Conservation (phyloP, 306 rosid species). For the Crotalaria pallida region DNA sequence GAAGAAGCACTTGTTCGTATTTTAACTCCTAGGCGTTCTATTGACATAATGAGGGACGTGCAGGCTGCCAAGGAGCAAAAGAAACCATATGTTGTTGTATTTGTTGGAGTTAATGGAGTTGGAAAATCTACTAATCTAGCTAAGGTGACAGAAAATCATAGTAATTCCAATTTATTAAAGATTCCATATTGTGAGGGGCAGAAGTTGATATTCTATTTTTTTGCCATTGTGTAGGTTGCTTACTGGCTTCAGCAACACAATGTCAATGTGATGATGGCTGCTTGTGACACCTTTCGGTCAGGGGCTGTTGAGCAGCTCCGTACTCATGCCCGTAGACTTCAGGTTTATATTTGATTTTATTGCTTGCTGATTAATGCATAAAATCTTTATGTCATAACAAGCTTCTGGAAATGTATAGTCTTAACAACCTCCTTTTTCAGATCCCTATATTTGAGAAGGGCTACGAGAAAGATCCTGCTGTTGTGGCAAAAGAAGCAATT, state of each 20-base stretch:
- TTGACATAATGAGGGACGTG: constrained; percentile 78
- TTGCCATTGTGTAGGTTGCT: constrained; percentile 64
- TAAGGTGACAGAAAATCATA: constrained; percentile 34
- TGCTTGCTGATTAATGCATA: not conserved
- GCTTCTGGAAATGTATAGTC: not conserved
- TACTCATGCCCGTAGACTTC: constrained; percentile 97
- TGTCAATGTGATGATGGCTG: constrained; percentile 92
- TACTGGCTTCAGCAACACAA: constrained; percentile 95
- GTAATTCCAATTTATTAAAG: not conserved
- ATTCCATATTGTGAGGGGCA: constrained; percentile 4
- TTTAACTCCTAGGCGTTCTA: constrained; percentile 70
- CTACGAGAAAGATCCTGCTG: constrained; percentile 96
- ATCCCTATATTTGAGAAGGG: constrained; percentile 98
- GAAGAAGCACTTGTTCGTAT: constrained; percentile 80
- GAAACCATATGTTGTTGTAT: constrained; percentile 73
- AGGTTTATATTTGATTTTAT: constrained; percentile 49
- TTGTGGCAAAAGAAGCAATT: constrained; percentile 98
- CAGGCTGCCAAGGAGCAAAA: constrained; percentile 74
- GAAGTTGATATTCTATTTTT: constrained; percentile 14
- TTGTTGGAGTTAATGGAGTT: constrained; percentile 80
- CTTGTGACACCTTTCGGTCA: constrained; percentile 97
- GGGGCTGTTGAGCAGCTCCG: constrained; percentile 99
- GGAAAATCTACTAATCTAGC: constrained; percentile 84
- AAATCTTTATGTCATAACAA: not conserved
- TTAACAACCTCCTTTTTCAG: constrained; percentile 33